Evolutionary conservation across 352 stramenopile species (phyloP), one percentile per base, ranked within the genome.

Genomic region (Pythium phragmitis): DNA sequence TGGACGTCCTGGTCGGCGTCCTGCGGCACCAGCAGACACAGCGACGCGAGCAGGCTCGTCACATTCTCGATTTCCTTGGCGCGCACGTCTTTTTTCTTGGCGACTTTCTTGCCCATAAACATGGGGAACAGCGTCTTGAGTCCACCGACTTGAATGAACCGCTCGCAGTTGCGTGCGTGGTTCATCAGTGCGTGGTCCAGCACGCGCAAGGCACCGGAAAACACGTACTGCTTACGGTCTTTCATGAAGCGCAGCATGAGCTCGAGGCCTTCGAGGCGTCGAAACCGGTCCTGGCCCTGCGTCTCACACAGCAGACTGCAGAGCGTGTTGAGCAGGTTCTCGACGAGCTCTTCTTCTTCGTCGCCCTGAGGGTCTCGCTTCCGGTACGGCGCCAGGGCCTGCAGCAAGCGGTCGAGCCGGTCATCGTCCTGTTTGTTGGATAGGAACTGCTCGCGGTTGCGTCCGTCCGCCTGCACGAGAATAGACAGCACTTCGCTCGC

Each of bases 231-330:
- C 41, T 80, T 96, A 58, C 70, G 91, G 60, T 98, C 89, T 36
- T 94, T 84, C 0, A 98, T 69, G 70, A 95, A 98, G 6, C 92
- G 80, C 23, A 96, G 68, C 64, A 98, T 89, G 39, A 98, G 76
- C 67, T 98, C 91, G 17, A 98, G 85, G 6, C 91, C 91, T 76
- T 98, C 82, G 0, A 80, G 62, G 13, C 60, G 59, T 3, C 73
- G 71, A 47, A 77, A 78, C 21, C 65, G 68, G 43, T 77, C 61
- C 55, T 80, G 70, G 36, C 66, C 71, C 1, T 63, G 54, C 11
- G 43, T 23, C 7, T 74, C 57, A 69, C 53, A 72, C 61, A 97
- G 66, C n/a, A 86, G 72, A 16, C 85, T 89, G 57, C 75, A 84
- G 11, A 97, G 70, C 26, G 70, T 67, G 61, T 92, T 75, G 69